These are phyloP conservation scores for Venturia oleaginea DNA, from an alignment of 2,329 filamentous ascomycete genomes.

Conservation along the genomic window DNA sequence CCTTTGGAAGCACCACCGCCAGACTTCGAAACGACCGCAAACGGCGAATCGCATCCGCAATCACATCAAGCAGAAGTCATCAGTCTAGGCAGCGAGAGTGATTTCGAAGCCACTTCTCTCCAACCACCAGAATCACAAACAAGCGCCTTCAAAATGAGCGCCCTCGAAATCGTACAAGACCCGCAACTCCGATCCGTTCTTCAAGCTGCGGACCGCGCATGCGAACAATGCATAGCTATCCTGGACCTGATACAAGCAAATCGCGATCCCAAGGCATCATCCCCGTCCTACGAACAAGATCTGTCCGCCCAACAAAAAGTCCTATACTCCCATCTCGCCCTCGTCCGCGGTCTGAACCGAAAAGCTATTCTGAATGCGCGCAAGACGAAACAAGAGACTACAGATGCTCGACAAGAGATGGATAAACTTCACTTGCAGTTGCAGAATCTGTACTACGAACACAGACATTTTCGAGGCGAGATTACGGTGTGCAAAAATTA, in stretches of 20 bases:
- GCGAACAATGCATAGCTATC: conserved; percentile 14
- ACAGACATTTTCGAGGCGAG: conserved; percentile 80
- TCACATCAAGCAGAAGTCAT: not conserved
- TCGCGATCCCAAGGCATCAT: not conserved
- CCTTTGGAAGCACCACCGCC: not conserved
- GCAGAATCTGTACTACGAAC: conserved; percentile 95
- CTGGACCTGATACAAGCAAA: conserved; percentile 10
- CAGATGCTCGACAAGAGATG: conserved; percentile 81
- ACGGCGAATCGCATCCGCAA: not conserved
- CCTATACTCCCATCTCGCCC: conserved; percentile 43
- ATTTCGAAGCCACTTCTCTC: not conserved
- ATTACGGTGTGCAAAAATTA: conserved; percentile 86
- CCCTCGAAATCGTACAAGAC: conserved; percentile 14
- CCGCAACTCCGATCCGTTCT: conserved; percentile 12
- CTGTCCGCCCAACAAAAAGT: conserved; percentile 6
- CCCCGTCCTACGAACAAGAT: not conserved
- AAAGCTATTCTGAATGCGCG: conserved; percentile 71
- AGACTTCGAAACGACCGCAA: not conserved
- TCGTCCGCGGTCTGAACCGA: conserved; percentile 74
- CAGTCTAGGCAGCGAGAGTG: not conserved
- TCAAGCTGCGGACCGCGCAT: conserved; percentile 5
- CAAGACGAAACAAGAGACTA: conserved; percentile 76
- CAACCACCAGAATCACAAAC: not conserved
- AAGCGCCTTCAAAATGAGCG: conserved; percentile 11
- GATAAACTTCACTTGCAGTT: conserved; percentile 85